Conservation (phyloP, 176 grass and related monocot genomes). For the Juncus inflexus region DNA sequence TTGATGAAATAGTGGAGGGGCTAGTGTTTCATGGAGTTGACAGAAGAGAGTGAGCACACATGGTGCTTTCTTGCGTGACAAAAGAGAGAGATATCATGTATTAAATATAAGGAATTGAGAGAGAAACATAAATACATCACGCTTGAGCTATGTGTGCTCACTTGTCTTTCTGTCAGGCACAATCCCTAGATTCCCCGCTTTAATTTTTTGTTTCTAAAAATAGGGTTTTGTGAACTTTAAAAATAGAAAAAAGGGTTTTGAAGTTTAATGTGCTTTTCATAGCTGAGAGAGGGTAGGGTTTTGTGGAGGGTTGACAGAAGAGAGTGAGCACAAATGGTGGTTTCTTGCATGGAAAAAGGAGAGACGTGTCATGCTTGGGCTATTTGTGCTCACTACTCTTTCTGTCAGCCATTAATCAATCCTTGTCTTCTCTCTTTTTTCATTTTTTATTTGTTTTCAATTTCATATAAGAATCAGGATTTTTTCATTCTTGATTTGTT, state of each 20-base stretch:
- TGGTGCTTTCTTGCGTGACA: conserved; percentile 63
- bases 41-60: conserved; percentile 75
- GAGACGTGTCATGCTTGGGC: conserved; percentile 29
- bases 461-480: conserved; percentile 2
- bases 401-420: conserved; percentile 33
- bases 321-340: conserved; percentile 83
- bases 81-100: conserved; percentile 12
- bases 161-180: conserved; percentile 39
- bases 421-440: conserved; percentile 13
- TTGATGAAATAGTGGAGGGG: conserved; percentile 8
- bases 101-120: conserved; percentile 8
- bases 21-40: conserved; percentile 12
- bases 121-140: not conserved
- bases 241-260: not conserved
- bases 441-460: not conserved
- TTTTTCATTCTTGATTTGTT: not conserved
- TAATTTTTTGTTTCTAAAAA: not conserved
- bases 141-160: conserved; percentile 45
- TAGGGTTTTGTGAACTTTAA: conserved; percentile 8
- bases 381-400: conserved; percentile 41
- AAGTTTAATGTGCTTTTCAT: not conserved
- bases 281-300: not conserved
- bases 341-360: conserved; percentile 48
- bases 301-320: conserved; percentile 28
- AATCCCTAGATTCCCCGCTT: conserved; percentile 2